These are phyloP conservation scores for Cucumis cinereus DNA, from an alignment of 306 rosid species.

Conservation along the genomic window DNA sequence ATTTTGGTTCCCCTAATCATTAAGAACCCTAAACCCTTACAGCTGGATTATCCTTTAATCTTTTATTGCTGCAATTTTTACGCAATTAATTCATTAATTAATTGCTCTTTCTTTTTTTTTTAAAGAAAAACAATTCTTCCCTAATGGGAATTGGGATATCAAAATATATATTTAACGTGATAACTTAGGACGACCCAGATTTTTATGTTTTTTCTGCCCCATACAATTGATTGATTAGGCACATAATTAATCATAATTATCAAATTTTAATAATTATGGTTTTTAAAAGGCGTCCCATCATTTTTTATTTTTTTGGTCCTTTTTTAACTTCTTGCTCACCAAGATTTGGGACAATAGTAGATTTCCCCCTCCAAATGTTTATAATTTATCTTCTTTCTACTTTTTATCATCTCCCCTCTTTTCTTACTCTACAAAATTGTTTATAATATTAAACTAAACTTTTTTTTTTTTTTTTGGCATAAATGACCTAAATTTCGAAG, in stretches of 20 bases:
- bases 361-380: neutral
- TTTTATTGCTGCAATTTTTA: neutral
- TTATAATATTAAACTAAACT: too few relatives aligned
- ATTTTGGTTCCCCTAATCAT: neutral
- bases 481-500: too few relatives aligned
- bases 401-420: neutral
- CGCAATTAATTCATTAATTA: neutral
- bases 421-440: too few relatives aligned
- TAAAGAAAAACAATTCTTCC: too few relatives aligned
- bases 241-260: neutral
- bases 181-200: neutral
- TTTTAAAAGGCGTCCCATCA: neutral
- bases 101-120: too few relatives aligned
- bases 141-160: neutral
- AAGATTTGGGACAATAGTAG: neutral
- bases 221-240: neutral
- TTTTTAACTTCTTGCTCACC: neutral
- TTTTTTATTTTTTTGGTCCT: neutral
- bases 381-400: neutral
- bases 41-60: neutral
- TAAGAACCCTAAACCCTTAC: neutral
- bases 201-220: neutral
- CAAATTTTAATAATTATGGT: neutral
- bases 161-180: neutral
- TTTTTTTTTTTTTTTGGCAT: too few relatives aligned